A percentile compares a stretch with the other conserved stretches of the same genome.
These are phyloP conservation scores for Taiwanofungus camphoratus DNA, from an alignment of 1,284 basidiomycete genomes.

Conservation along the genomic window DNA sequence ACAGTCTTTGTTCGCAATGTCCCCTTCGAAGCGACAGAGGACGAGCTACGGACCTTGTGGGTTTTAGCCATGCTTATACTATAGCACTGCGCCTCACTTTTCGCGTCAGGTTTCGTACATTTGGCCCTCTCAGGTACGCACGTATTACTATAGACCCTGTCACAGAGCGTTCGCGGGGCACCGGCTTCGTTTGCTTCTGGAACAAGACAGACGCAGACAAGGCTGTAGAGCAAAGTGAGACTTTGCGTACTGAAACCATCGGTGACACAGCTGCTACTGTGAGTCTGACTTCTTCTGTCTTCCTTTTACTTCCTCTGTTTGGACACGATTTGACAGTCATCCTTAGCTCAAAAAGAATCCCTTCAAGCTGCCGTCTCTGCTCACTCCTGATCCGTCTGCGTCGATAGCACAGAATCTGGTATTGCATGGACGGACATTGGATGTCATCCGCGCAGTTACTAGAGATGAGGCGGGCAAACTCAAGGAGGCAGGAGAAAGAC, in stretches of 20 bases:
- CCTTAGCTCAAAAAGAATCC: constrained; percentile 68
- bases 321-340: neutral
- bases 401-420: constrained; percentile 80
- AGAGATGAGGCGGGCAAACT: constrained; percentile 83
- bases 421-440: constrained; percentile 89
- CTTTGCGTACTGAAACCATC: constrained; percentile 61
- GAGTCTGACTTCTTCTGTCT: constrained; percentile 10
- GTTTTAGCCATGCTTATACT: no score
- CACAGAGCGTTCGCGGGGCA: constrained; percentile 86
- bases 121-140: constrained; percentile 92
- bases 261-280: constrained; percentile 33
- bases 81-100: constrained; percentile 7
- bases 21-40: constrained; percentile 88
- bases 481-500: constrained; percentile 81
- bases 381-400: constrained; percentile 94
- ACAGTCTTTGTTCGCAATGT: constrained; percentile 96
- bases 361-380: constrained; percentile 79
- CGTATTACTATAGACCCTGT: constrained; percentile 84
- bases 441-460: constrained; percentile 88
- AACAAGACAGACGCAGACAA: constrained; percentile 87
- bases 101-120: constrained; percentile 72
- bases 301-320: neutral
- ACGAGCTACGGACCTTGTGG: constrained; percentile 79
- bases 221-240: constrained; percentile 77
- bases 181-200: constrained; percentile 98